These are phyloP conservation scores for Candida awuae DNA, from an alignment of 805 yeast species.

Conservation along the genomic window DNA sequence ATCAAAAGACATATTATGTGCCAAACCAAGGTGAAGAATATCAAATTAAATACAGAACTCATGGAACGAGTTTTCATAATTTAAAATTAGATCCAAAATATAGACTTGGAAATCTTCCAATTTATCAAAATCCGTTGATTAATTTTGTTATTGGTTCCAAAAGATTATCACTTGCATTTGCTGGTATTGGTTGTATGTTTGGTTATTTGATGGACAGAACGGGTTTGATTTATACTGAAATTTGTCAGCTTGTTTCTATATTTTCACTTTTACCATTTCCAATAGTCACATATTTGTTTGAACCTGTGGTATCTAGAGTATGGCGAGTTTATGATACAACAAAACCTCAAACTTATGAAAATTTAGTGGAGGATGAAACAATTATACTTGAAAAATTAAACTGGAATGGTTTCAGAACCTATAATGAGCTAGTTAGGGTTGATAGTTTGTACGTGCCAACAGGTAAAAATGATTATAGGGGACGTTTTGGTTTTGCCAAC, in stretches of 20 bases:
- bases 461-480: slow-evolving; percentile 22
- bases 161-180: slow-evolving; percentile 53
- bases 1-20: slow-evolving; percentile 22
- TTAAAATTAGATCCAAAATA: slow-evolving; percentile 40
- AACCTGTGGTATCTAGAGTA: slow-evolving; percentile 63
- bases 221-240: slow-evolving; percentile 42
- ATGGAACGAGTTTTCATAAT: slow-evolving; percentile 24
- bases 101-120: slow-evolving; percentile 51
- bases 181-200: slow-evolving; percentile 51
- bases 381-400: slow-evolving; percentile 61
- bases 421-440: slow-evolving; percentile 52
- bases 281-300: slow-evolving; percentile 43
- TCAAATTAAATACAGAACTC: slow-evolving; percentile 23
- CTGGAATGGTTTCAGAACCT: slow-evolving; percentile 56
- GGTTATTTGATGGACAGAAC: slow-evolving; percentile 52
- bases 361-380: slow-evolving; percentile 52
- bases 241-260: slow-evolving; percentile 35
- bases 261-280: slow-evolving; percentile 51
- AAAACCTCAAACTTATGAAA: slow-evolving; percentile 57
- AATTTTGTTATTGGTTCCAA: slow-evolving; percentile 56
- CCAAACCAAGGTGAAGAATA: slow-evolving; percentile 19
- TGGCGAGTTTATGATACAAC: slow-evolving; percentile 60
- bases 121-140: slow-evolving; percentile 57
- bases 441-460: slow-evolving; percentile 35
- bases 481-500: slow-evolving; percentile 42